A percentile compares a stretch with the other conserved stretches of the same genome.
phyloP scores from a whole-genome alignment of 208 protist species.

The Acanthamoeba culbertsoni region DNA sequence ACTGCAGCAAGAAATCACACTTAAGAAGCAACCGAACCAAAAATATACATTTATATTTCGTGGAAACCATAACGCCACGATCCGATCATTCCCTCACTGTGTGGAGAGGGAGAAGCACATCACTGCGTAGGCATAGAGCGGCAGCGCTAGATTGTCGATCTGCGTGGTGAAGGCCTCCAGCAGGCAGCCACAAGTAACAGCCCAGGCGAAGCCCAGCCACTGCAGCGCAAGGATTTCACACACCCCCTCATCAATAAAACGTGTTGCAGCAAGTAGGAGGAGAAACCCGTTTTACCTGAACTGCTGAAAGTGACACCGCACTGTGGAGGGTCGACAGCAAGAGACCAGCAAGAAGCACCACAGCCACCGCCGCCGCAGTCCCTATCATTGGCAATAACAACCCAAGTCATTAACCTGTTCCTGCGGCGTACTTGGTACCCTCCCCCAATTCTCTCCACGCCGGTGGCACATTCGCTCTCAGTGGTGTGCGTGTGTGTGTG shows the following conservation, averaged over 20 bases:
- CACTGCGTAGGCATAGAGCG: constrained; percentile 5
- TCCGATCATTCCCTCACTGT: too few relatives aligned
- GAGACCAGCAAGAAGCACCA: neutral
- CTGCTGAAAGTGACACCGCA: neutral
- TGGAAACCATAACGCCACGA: too few relatives aligned
- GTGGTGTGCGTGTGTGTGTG: too few relatives aligned
- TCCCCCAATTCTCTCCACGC: too few relatives aligned
- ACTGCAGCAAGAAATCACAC: too few relatives aligned
- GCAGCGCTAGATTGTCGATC: constrained; percentile 43
- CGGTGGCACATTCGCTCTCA: too few relatives aligned
- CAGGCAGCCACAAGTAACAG: neutral
- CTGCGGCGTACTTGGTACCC: too few relatives aligned
- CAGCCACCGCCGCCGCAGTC: neutral
- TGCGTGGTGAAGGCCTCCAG: constrained; percentile 39
- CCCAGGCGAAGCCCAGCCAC: constrained; percentile 4
- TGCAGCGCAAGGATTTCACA: neutral
- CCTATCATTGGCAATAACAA: neutral
- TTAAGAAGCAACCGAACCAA: too few relatives aligned
- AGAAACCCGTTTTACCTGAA: neutral
- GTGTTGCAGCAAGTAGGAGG: neutral
- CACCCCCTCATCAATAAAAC: neutral
- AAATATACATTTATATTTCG: too few relatives aligned
- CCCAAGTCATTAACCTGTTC: too few relatives aligned
- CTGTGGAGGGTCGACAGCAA: neutral
- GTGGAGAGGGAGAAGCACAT: neutral